Evolutionary conservation across 2,329 filamentous ascomycete genomes (phyloP), one percentile per base, ranked within the genome.

Genomic region (Hymenoscyphus repandus): DNA sequence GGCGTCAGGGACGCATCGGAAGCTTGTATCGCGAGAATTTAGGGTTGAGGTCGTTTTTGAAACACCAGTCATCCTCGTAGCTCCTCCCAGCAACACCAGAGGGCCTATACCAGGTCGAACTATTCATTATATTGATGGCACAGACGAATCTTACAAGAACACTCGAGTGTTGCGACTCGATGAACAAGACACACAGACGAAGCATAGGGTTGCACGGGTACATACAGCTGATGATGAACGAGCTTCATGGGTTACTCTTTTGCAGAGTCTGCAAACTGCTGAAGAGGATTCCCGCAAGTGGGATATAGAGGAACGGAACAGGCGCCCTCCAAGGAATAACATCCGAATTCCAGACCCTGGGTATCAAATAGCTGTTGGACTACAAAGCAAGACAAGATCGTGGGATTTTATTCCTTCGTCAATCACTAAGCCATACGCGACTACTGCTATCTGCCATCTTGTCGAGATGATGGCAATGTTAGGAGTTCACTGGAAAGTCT

Each of bases 401-500:
- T 70, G 68, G 68, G 68, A 69, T 40, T 69, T 70, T 39, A 67
- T 69, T 36, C 65, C 68, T 15, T 60, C 63, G 1, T 64, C 66
- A 10, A 64, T 69, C 20, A 65, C 65, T 1, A 66, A 64, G 46
- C 68, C 68, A 17, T 66, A 67, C 49, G 67, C 68, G 22, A 64
- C 61, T 11, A 64, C 64, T 13, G 67, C 65, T 9, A 58, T 70
- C 5, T 66, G 63, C 37, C 66, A 69, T 55, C 45, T 70, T 18
- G 62, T 67, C 11, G 62, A 69, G 37, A 62, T 70, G 48, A 65
- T 65, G 51, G 57, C 64, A 7, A 64, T 68, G 50, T 42, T 70
- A 52, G 70, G 79, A 6, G 70, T 82, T 6, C 73, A 82, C 63
- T 82, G 79, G 79, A 78, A 76, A 54, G 74, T 77, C 48, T 82